Evolutionary conservation across 108 stramenopile genomes (phyloP).

Genomic region (Skeletonema potamos): DNA sequence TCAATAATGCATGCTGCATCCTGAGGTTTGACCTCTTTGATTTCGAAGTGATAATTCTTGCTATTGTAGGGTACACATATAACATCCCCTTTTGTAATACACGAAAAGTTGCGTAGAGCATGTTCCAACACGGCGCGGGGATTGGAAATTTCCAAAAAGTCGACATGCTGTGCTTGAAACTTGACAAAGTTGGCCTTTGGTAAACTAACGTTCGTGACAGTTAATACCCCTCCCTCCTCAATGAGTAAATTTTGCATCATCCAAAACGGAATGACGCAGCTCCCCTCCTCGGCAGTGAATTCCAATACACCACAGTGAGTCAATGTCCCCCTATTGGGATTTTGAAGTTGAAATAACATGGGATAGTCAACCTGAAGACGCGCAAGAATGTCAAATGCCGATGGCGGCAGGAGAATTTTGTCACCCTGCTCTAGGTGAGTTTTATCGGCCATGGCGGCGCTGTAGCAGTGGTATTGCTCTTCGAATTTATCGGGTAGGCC

Average conservation of each 20-base stretch:
- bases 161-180: conserved; percentile 97
- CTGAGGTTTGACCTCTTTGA: conserved; percentile 91
- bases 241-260: conserved; percentile 97
- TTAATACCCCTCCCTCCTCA: conserved; percentile 90
- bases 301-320: conserved; percentile 98
- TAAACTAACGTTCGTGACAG: conserved; percentile 92
- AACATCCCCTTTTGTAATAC: conserved; percentile 97
- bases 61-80: conserved; percentile 97
- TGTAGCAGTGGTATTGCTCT: conserved; percentile 93
- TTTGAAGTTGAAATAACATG: conserved; percentile 87
- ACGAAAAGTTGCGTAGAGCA: conserved; percentile 93
- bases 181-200: conserved; percentile 98
- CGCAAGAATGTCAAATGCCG: conserved; percentile 96
- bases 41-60: conserved; percentile 93
- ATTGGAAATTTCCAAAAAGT: conserved; percentile 98
- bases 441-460: conserved; percentile 89
- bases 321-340: conserved; percentile 52
- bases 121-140: conserved; percentile 97
- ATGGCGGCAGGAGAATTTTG: conserved; percentile 97
- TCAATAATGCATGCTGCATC: conserved; percentile 96
- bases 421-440: conserved; percentile 92
- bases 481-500: conserved; percentile 59
- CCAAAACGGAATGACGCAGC: conserved; percentile 98
- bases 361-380: conserved; percentile 92
- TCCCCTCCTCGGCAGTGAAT: conserved; percentile 99